Conservation (phyloP, 768 basidiomycete genomes). For the Panaeolus cyanescens region DNA sequence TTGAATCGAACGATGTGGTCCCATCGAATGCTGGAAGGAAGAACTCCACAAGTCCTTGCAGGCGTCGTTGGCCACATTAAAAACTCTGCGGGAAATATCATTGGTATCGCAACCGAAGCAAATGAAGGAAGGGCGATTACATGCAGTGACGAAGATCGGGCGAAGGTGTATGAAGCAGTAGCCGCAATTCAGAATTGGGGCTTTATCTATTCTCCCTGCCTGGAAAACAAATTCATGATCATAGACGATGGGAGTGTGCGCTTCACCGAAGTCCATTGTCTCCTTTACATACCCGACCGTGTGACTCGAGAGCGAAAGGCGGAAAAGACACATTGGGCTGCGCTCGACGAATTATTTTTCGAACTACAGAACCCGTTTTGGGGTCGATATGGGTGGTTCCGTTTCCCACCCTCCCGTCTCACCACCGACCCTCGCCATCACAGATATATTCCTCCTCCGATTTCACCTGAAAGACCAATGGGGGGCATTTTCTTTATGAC, state of each 20-base stretch:
- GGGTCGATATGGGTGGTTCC: neutral
- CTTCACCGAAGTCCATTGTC: neutral
- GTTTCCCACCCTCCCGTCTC: neutral
- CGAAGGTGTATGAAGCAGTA: neutral
- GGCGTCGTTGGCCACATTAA: neutral
- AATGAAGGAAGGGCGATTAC: neutral
- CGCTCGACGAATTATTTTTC: neutral
- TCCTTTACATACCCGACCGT: neutral
- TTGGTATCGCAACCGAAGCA: neutral
- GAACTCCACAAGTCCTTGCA: neutral
- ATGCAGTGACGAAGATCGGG: neutral
- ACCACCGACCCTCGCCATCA: neutral
- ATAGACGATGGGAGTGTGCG: neutral
- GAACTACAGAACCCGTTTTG: neutral
- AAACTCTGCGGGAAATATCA: neutral
- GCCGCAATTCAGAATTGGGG: neutral
- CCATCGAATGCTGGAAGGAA: neutral
- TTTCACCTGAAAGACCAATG: neutral
- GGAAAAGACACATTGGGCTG: neutral
- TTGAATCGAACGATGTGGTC: neutral
- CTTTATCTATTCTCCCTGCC: neutral
- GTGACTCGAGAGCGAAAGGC: neutral
- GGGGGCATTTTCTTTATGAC: neutral
- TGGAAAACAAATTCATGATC: slow-evolving; percentile 1
- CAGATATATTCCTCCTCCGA: neutral